Base-by-base conservation (phyloP, 345 rosid species). In the Gynandropsis gynandra region DNA sequence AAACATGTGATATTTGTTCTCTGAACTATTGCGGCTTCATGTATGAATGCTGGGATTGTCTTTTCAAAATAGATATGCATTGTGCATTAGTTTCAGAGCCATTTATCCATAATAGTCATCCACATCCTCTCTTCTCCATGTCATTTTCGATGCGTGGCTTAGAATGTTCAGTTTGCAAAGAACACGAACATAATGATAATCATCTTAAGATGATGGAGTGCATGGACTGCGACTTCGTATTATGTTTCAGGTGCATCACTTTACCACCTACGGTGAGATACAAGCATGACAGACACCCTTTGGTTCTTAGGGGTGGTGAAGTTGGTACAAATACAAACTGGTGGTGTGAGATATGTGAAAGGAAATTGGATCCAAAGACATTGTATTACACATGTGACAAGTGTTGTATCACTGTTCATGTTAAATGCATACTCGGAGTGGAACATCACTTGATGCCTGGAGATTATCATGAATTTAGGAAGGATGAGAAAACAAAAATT, bases 321-420 rank as follows among this genome's bases (percentile, higher is more conserved):
- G 16, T 5, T 29, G 53, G 34, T 32, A 5, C 15, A 16, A n/a
- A n/a, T n/a, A 3, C 1, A 15, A 21, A 15, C 29, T 24, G 29
- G 0, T 49, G 53, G 53, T 49, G 53, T 49, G 53, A 49, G 24
- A 1, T 33, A 10, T 49, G 53, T 21, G 40, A 49, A 33, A 9
- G 21, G 1, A 16, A 33, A 49, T 14, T 49, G 34, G 53, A 32
- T 31, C 6, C 5, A 48, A 20, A 44, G 6, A 5, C 0, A 3
- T 1, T 14, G 8, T 54, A 2, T 10, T 54, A 54, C 3, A 17
- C 5, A 4, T 55, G 59, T 12, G 1, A 17, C n/a, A 49, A 43
- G 3, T 55, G 59, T 9, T 31, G 42, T 40, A 32, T 17, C 0
- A 1, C 50, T 42, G 12, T 55, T 31, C 59, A 55, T 42, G 50